These are phyloP conservation scores for Cladosporium sp. DNA, from an alignment of 2,329 filamentous ascomycete species.

Conservation along the genomic window DNA sequence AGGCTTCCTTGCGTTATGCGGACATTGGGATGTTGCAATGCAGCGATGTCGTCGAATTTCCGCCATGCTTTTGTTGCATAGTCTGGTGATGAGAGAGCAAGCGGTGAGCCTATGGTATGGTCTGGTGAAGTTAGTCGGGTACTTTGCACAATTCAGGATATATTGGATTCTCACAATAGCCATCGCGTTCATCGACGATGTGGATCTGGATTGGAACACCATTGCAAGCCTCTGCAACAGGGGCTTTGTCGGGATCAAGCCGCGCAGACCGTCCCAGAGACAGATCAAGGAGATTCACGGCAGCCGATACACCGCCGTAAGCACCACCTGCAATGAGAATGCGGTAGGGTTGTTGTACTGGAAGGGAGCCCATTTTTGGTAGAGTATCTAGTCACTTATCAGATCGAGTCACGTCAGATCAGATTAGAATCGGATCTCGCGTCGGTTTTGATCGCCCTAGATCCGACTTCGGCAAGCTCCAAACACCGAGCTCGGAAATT, in stretches of 20 bases:
- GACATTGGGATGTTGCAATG: conserved; percentile 60
- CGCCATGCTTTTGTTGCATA: conserved; percentile 68
- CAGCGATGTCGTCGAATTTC: conserved; percentile 62
- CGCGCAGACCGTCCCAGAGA: conserved; percentile 55
- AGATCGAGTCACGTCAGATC: conserved; percentile 2
- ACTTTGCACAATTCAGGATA: background rate
- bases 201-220: conserved; percentile 59
- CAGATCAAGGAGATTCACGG: conserved; percentile 64
- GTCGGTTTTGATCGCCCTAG: background rate
- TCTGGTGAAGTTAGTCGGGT: conserved; percentile 46
- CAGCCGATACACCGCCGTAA: conserved; percentile 65
- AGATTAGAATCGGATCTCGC: conserved; percentile 1
- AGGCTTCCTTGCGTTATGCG: conserved; percentile 64
- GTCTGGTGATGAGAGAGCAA: conserved; percentile 61
- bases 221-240: conserved; percentile 24
- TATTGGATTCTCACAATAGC: conserved; percentile 57
- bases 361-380: conserved; percentile 2
- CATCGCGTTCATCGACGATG: conserved; percentile 74
- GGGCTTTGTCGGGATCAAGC: conserved; percentile 26
- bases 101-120: conserved; percentile 71
- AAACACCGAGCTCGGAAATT: conserved; percentile 9
- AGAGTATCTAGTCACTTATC: background rate
- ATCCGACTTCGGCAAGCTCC: background rate
- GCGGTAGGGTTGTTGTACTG: background rate
- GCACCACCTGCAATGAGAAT: conserved; percentile 68